Conservation (phyloP, 768 basidiomycete genomes). For the Boletus sp. region DNA sequence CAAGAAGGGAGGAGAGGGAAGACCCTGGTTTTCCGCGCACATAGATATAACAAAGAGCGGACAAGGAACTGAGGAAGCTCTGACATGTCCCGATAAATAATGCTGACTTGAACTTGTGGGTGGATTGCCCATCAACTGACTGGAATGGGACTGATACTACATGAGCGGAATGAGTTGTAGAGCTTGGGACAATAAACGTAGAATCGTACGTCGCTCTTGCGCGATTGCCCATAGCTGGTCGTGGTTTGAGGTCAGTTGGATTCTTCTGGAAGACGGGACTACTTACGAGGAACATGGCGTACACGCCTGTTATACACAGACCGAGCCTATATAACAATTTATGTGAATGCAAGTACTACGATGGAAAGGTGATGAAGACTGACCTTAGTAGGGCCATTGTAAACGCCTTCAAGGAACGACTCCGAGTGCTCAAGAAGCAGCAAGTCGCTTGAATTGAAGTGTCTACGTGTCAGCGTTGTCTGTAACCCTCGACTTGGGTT, state of each 20-base stretch:
- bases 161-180: background rate
- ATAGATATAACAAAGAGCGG: slow-evolving; percentile 73
- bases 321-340: slow-evolving; percentile 51
- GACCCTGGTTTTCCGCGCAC: slow-evolving; percentile 54
- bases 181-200: background rate
- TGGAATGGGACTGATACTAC: slow-evolving; percentile 84
- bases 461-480: slow-evolving; percentile 21
- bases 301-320: slow-evolving; percentile 83
- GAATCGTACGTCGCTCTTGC: slow-evolving; percentile 80
- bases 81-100: slow-evolving; percentile 85
- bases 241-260: slow-evolving; percentile 4
- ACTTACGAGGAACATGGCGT: slow-evolving; percentile 86
- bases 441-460: background rate
- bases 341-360: background rate
- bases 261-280: background rate
- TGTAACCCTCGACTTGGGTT: slow-evolving; percentile 20
- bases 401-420: background rate
- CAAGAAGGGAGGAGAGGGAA: slow-evolving; percentile 55
- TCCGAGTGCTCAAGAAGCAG: background rate
- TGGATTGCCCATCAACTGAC: slow-evolving; percentile 55
- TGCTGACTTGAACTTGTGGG: slow-evolving; percentile 79
- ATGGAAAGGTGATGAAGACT: background rate
- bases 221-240: slow-evolving; percentile 83
- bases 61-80: slow-evolving; percentile 71
- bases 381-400: slow-evolving; percentile 29